A percentile compares a stretch with the other conserved stretches of the same genome.
These are phyloP conservation scores for Escovopsis sp. DNA, from an alignment of 2,329 filamentous ascomycete genomes.

Conservation along the genomic window DNA sequence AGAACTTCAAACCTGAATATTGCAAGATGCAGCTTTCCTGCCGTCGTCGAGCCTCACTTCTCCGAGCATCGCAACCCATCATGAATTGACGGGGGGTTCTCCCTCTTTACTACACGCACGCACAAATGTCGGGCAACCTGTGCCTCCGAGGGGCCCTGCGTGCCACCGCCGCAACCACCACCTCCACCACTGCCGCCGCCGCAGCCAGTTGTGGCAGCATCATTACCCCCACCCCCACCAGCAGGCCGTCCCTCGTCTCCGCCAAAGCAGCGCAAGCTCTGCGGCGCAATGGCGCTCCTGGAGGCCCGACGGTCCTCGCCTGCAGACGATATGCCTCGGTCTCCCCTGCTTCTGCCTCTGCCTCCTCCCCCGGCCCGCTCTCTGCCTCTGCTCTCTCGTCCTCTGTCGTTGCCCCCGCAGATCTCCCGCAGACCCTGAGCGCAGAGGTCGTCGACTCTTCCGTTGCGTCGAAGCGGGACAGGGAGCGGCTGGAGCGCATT, in stretches of 20 bases:
- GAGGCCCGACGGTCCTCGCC: slow-evolving; percentile 4
- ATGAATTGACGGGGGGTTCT: too few species aligned
- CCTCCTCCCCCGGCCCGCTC: too few species aligned
- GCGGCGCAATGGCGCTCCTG: not conserved
- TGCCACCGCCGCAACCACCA: slow-evolving; percentile 3
- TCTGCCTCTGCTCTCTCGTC: too few species aligned
- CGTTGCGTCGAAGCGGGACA: slow-evolving; percentile 8
- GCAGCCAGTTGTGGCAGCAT: too few species aligned
- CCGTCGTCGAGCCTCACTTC: too few species aligned
- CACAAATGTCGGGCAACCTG: slow-evolving; percentile 3
- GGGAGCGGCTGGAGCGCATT: slow-evolving; percentile 18
- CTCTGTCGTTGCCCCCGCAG: slow-evolving; percentile 6
- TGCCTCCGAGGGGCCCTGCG: slow-evolving; percentile 15
- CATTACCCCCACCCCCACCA: not conserved
- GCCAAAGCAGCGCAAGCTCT: too few species aligned
- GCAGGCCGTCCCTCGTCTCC: too few species aligned
- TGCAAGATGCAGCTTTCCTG: too few species aligned
- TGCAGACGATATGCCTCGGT: slow-evolving; percentile 8
- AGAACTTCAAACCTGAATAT: too few species aligned
- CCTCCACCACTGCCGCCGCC: not conserved
- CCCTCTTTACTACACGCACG: too few species aligned
- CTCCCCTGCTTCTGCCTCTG: slow-evolving; percentile 1
- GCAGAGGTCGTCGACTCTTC: slow-evolving; percentile 5
- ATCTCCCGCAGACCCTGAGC: slow-evolving; percentile 11
- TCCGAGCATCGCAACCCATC: too few species aligned